Conservation (phyloP, 1,284 basidiomycete species). For the Cryptococcus sp. region DNA sequence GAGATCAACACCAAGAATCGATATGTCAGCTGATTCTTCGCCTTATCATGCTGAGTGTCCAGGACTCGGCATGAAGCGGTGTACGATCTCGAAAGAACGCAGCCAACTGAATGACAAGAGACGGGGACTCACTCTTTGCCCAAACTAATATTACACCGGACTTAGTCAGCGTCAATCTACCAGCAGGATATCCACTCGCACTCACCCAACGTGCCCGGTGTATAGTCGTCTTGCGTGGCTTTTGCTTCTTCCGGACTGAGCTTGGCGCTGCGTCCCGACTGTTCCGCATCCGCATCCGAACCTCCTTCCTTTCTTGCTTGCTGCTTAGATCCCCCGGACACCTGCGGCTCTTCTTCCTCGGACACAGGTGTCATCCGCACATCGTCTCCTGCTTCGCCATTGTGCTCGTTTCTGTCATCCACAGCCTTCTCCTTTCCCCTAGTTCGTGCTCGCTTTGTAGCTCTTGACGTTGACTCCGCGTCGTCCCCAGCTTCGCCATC, state of each 20-base stretch:
- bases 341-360: not conserved
- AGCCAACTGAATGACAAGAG: not conserved
- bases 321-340: slow-evolving; percentile 13
- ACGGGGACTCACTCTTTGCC: slow-evolving; percentile 36
- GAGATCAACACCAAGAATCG: not conserved
- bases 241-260: slow-evolving; percentile 5
- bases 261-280: not conserved
- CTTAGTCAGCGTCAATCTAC: slow-evolving; percentile 10
- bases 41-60: not conserved
- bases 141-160: slow-evolving; percentile 36
- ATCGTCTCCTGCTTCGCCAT: not conserved
- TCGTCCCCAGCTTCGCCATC: not conserved
- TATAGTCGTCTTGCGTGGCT: slow-evolving; percentile 28
- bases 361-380: not conserved
- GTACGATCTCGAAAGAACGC: no score
- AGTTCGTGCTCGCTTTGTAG: slow-evolving; percentile 4
- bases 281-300: slow-evolving; percentile 8
- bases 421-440: not conserved
- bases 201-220: slow-evolving; percentile 47
- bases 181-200: not conserved
- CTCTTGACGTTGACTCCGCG: no score
- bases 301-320: slow-evolving; percentile 29
- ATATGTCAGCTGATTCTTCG: not conserved
- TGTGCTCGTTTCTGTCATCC: not conserved
- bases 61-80: no score